These are phyloP conservation scores for Dactylellina cionopaga DNA, from an alignment of 2,329 filamentous ascomycete genomes.

Conservation along the genomic window DNA sequence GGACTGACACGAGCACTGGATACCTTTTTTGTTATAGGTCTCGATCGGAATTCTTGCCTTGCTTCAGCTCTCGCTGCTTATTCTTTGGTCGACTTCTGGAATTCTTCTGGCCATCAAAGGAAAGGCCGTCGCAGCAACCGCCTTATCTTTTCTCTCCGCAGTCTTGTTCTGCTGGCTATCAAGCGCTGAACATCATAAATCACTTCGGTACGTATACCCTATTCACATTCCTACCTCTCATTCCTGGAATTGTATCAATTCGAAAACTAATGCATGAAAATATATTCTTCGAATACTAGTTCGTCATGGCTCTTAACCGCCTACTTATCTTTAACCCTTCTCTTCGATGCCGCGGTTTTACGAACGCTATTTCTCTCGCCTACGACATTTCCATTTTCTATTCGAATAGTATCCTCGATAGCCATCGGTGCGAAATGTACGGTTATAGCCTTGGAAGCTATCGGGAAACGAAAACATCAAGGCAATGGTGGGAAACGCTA, in stretches of 20 bases:
- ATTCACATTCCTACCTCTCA: not conserved
- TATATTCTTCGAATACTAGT: too few species aligned
- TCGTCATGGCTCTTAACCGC: conserved; percentile 34
- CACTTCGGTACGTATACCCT: conserved; percentile 14
- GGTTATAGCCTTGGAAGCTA: conserved; percentile 8
- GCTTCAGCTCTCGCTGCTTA: conserved; percentile 7
- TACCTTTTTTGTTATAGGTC: not conserved
- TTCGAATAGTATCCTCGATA: conserved; percentile 13
- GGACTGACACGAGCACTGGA: not conserved
- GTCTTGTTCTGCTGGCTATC: conserved; percentile 1
- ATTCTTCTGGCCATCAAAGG: not conserved
- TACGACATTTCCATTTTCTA: not conserved
- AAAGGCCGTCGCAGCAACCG: not conserved
- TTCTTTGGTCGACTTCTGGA: conserved; percentile 24
- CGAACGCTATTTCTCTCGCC: conserved; percentile 32
- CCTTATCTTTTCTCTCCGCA: conserved; percentile 11
- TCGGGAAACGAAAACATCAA: not conserved
- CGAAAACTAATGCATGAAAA: too few species aligned
- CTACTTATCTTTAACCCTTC: conserved; percentile 24
- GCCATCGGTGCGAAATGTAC: conserved; percentile 10
- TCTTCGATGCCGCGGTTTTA: conserved; percentile 18
- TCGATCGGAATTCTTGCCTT: conserved; percentile 7
- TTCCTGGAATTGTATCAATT: not conserved
- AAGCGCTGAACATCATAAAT: conserved; percentile 25
- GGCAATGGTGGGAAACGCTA: conserved; percentile 28